phyloP scores from a whole-genome alignment of 495 filamentous ascomycete genomes.

The Mytilinidion resinicola region DNA sequence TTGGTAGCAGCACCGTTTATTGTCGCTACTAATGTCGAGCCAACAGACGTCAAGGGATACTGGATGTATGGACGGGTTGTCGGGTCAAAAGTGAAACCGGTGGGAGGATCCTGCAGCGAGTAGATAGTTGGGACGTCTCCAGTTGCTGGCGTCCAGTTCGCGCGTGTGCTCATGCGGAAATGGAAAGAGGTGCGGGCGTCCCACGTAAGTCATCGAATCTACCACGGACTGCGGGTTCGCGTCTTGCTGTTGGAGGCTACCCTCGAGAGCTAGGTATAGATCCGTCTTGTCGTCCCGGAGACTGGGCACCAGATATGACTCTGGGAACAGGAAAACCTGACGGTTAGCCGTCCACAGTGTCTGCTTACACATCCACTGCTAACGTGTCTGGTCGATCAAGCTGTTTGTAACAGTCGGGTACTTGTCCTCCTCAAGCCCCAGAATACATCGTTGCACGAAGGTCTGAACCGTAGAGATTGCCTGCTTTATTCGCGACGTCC shows the following conservation, averaged over 20 bases:
- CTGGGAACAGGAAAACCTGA: slow-evolving; percentile 39
- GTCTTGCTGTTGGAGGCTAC: slow-evolving; percentile 26
- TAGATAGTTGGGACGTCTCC: too few species aligned
- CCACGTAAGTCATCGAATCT: too few species aligned
- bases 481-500: slow-evolving; percentile 38
- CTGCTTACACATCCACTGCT: slow-evolving; percentile 30
- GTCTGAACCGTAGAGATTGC: slow-evolving; percentile 37
- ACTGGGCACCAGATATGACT: slow-evolving; percentile 38
- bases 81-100: too few species aligned
- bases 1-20: too few species aligned
- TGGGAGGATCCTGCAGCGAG: too few species aligned
- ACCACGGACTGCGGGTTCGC: too few species aligned
- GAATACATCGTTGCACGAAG: slow-evolving; percentile 38
- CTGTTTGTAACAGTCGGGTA: background rate
- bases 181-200: too few species aligned
- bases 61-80: too few species aligned
- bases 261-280: slow-evolving; percentile 32
- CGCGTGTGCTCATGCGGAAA: too few species aligned
- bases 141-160: too few species aligned
- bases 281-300: slow-evolving; percentile 39
- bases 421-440: slow-evolving; percentile 32
- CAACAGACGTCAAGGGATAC: too few species aligned
- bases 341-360: slow-evolving; percentile 37
- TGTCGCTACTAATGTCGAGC: too few species aligned
- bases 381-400: slow-evolving; percentile 18